A percentile compares a stretch with the other conserved stretches of the same genome.
Evolutionary conservation across 1,284 basidiomycete species (phyloP).

Genomic region (Cerrena zonata): DNA sequence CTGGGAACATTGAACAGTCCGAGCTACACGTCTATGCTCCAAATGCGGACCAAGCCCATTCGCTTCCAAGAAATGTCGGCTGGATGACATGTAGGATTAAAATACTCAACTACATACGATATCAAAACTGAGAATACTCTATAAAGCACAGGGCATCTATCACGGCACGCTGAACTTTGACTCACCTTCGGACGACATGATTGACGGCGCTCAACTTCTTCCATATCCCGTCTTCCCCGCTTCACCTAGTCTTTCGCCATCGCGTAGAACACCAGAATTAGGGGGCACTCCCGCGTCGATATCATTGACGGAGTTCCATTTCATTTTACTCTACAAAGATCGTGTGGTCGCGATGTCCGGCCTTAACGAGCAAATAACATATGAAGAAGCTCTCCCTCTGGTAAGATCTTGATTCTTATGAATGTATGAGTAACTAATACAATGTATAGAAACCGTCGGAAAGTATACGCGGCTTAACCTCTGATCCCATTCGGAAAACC

Average conservation of each 20-base stretch:
- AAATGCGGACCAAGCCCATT: constrained; percentile 63
- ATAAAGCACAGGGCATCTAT: constrained; percentile 82
- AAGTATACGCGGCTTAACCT: constrained; percentile 64
- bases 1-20: constrained; percentile 67
- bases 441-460: constrained; percentile 63
- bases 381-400: constrained; percentile 78
- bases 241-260: constrained; percentile 21
- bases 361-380: constrained; percentile 78
- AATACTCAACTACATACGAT: constrained; percentile 6
- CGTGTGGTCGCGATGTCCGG: constrained; percentile 74
- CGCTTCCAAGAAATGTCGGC: constrained; percentile 64
- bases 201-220: constrained; percentile 70
- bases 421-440: background rate
- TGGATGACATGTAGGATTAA: constrained; percentile 89
- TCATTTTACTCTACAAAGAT: constrained; percentile 81
- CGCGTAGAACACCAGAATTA: constrained; percentile 17
- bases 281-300: constrained; percentile 64
- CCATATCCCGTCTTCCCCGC: constrained; percentile 49
- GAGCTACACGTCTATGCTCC: constrained; percentile 74
- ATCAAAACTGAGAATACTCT: no score
- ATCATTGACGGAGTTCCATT: constrained; percentile 87
- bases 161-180: constrained; percentile 72
- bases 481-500: constrained; percentile 83
- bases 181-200: constrained; percentile 64
- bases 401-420: constrained; percentile 37